Conservation (phyloP, 1,139 yeast genomes). For the Geotrichum reessii region DNA sequence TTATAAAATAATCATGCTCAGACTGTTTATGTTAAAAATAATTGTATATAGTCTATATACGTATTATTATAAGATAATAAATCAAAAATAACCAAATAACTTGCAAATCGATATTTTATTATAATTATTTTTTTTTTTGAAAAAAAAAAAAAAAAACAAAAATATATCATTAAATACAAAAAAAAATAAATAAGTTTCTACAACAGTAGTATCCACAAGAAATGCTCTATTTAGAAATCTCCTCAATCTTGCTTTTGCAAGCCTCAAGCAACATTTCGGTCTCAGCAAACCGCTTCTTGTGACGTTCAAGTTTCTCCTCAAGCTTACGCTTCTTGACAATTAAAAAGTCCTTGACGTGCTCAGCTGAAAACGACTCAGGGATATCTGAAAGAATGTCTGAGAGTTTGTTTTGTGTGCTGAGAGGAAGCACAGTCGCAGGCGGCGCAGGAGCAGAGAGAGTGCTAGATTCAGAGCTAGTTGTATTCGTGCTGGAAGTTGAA, state of each 20-base stretch:
- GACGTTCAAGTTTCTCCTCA: conserved; percentile 16
- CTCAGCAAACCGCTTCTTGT: conserved; percentile 11
- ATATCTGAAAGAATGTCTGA: conserved; percentile 20
- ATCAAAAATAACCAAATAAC: too few species aligned
- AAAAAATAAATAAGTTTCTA: not conserved
- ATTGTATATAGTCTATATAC: too few species aligned
- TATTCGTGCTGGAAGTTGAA: not conserved
- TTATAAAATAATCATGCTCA: too few species aligned
- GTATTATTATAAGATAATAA: too few species aligned
- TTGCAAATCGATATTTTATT: too few species aligned
- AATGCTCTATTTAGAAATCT: not conserved
- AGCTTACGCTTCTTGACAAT: conserved; percentile 19
- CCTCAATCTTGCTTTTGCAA: conserved; percentile 17
- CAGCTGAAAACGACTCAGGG: conserved; percentile 15
- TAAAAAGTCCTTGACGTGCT: conserved; percentile 14
- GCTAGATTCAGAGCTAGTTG: not conserved
- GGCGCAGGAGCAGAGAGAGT: not conserved
- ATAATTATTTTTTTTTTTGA: too few species aligned
- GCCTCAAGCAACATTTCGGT: conserved; percentile 17
- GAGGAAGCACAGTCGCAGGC: not conserved
- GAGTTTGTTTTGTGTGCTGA: conserved; percentile 18
- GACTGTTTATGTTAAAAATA: too few species aligned
- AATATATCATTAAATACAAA: not conserved
- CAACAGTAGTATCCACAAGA: not conserved
- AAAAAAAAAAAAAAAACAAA: too few species aligned